Evolutionary conservation across 805 yeast genomes (phyloP), one percentile per base, ranked within the genome.

Genomic region (Candida namnaoensis): DNA sequence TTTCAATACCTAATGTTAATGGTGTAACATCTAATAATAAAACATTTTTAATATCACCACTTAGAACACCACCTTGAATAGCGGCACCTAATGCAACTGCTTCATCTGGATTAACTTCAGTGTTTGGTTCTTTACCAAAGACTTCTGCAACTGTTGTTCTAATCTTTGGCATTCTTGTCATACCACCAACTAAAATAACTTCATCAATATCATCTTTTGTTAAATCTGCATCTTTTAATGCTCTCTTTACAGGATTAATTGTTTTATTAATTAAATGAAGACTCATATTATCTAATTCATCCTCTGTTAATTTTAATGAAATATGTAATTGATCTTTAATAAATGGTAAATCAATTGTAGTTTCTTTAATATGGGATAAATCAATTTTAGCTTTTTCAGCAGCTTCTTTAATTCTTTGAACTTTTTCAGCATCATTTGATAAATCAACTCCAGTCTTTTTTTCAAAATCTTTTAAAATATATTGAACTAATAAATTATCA

Each of bases 81-180:
- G 95, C 93, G 30, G 95, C 95, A 56, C 95, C 95, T 49, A 85
- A 64, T 37, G 95, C 93, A 39, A 85, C 95, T n/a, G 93, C 90
- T 62, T 85, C 95, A 60, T 85, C 95, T n/a, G 95, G 95, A 57
- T 85, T 85, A 11, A 85, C 86, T 15, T 77, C 73, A 36, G 82
- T 78, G 41, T 80, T 81, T 34, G 91, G 90, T 46, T 72, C 68
- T 56, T 74, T 80, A 32, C 72, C 69, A 56, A 85, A 83, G 13
- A 80, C 48, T 9, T 66, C 65, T 47, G 69, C 72, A 19, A 85
- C 91, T 7, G 78, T 68, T 34, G 69, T 70, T 46, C 88, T 66
- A 45, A 85, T 77, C 61, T 78, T 80, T 42, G 95, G 95, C 95
- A 85, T 85, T 61, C 95, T 69, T 5, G 95, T 84, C 95, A 85